Conservation (phyloP, 805 yeast genomes). For the Kodamaea jinghongensis region DNA sequence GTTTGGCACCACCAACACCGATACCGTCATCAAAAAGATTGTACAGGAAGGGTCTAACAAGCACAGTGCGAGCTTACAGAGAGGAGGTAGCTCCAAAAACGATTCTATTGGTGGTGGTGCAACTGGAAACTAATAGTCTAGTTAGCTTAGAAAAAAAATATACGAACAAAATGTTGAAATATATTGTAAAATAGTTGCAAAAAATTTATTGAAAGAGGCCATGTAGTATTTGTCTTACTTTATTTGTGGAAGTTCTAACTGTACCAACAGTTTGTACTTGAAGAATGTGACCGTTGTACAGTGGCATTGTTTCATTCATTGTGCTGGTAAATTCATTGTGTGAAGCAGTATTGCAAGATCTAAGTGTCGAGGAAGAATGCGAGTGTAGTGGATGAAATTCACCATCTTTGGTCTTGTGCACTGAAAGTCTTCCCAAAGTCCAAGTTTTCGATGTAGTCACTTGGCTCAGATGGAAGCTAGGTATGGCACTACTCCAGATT, state of each 20-base stretch:
- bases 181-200: neutral
- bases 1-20: constrained; percentile 58
- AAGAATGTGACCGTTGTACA: too few relatives aligned
- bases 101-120: constrained; percentile 41
- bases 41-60: constrained; percentile 58
- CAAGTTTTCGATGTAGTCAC: too few relatives aligned
- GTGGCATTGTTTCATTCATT: too few relatives aligned
- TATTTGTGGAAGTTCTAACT: too few relatives aligned
- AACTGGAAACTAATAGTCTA: constrained; percentile 14
- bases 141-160: constrained; percentile 1
- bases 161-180: constrained; percentile 1
- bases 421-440: too few relatives aligned
- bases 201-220: neutral
- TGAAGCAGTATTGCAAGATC: too few relatives aligned
- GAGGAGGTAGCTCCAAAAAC: constrained; percentile 34
- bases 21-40: constrained; percentile 59
- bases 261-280: neutral
- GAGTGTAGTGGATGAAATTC: too few relatives aligned
- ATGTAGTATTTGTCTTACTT: neutral
- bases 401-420: too few relatives aligned
- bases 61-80: constrained; percentile 21
- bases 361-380: too few relatives aligned
- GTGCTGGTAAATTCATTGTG: too few relatives aligned
- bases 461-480: too few relatives aligned
- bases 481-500: too few relatives aligned